A percentile compares a stretch with the other conserved stretches of the same genome.
These are phyloP conservation scores for Alternaria gaisen DNA, from an alignment of 2,329 filamentous ascomycete genomes.

Conservation along the genomic window DNA sequence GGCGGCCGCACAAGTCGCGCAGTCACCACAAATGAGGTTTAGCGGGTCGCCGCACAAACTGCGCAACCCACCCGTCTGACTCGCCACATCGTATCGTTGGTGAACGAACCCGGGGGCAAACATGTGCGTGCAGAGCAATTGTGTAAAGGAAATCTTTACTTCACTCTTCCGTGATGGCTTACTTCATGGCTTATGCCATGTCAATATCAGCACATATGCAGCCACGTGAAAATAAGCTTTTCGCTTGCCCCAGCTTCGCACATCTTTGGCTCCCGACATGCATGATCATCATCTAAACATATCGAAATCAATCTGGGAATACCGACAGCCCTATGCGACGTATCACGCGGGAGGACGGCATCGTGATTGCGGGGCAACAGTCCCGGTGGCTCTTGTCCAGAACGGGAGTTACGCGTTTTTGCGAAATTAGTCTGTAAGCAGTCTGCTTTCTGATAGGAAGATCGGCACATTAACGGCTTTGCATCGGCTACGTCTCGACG, in stretches of 20 bases:
- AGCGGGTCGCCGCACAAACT: constrained; percentile 29
- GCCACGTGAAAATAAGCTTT: constrained; percentile 22
- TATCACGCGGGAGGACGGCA: constrained; percentile 1
- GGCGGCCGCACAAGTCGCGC: constrained; percentile 37
- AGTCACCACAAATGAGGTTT: constrained; percentile 15
- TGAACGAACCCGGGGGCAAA: constrained; percentile 3
- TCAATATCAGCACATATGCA: constrained; percentile 3
- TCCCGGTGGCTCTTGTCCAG: background rate
- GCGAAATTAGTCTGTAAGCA: background rate
- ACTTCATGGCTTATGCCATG: background rate
- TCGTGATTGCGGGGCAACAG: background rate
- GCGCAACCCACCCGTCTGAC: constrained; percentile 17
- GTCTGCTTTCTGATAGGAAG: background rate
- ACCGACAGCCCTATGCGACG: constrained; percentile 2
- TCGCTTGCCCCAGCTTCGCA: constrained; percentile 15
- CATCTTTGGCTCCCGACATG: background rate
- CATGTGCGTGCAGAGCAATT: background rate
- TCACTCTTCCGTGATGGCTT: background rate
- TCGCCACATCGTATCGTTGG: background rate
- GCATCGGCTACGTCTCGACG: background rate
- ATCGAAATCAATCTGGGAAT: constrained; percentile 16
- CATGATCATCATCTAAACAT: constrained; percentile 3
- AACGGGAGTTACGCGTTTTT: background rate
- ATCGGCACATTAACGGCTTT: background rate
- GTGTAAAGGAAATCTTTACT: background rate